phyloP scores from a whole-genome alignment of 192 early-diverging fungal species.

The Coemansia sp. region DNA sequence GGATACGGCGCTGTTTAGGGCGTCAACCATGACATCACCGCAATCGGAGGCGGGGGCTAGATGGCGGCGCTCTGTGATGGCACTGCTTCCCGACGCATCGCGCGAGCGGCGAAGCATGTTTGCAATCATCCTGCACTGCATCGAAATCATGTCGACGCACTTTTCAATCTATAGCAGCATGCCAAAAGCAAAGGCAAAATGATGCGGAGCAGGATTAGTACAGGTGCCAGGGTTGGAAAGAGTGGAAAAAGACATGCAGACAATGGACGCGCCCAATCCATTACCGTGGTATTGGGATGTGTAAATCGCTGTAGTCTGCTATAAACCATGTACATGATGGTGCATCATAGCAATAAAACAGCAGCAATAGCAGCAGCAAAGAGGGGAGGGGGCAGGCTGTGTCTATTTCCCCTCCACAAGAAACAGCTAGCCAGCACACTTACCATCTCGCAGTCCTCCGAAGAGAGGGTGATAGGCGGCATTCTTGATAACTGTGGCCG shows the following conservation, averaged over 20 bases:
- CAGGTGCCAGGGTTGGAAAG: not conserved
- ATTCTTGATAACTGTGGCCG: constrained; percentile 15
- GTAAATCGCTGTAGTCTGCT: not conserved
- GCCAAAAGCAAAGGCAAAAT: constrained; percentile 15
- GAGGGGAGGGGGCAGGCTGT: not conserved
- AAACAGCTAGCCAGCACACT: not conserved
- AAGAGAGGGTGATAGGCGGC: constrained; percentile 48
- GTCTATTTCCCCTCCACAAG: not conserved
- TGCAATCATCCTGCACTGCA: constrained; percentile 55
- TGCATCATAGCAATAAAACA: not conserved
- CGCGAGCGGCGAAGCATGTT: constrained; percentile 54
- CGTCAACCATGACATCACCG: constrained; percentile 32
- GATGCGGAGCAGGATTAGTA: constrained; percentile 5
- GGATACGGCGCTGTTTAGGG: constrained; percentile 36
- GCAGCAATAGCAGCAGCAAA: constrained; percentile 8
- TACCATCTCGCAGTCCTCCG: constrained; percentile 57
- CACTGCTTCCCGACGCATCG: constrained; percentile 12
- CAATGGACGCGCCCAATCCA: not conserved
- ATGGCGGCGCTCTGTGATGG: not conserved
- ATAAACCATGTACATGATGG: not conserved
- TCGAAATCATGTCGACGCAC: constrained; percentile 54
- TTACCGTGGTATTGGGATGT: constrained; percentile 19
- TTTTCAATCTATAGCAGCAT: constrained; percentile 43
- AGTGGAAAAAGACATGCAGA: not conserved
- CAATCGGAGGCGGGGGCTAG: constrained; percentile 14